Conservation (phyloP, 345 rosid species). For the Salix viminalis region DNA sequence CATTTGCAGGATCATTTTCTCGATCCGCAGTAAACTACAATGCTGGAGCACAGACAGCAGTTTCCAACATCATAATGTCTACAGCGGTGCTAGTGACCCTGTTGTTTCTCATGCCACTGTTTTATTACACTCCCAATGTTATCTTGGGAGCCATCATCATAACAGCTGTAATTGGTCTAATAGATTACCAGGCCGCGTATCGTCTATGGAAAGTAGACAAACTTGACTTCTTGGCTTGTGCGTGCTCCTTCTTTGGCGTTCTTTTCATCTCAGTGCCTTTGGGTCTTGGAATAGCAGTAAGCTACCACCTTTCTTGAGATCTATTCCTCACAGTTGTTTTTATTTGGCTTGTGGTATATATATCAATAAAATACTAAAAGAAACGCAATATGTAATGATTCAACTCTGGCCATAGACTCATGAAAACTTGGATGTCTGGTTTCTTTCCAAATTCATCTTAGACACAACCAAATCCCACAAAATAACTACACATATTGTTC, state of each 20-base stretch:
- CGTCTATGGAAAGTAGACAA: constrained; percentile 87
- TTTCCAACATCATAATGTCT: constrained; percentile 84
- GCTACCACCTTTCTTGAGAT: constrained; percentile 7
- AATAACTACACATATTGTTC: too few relatives aligned
- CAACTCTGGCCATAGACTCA: too few relatives aligned
- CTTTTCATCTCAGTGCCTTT: constrained; percentile 89
- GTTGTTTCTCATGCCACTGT: constrained; percentile 87
- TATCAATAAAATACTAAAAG: too few relatives aligned
- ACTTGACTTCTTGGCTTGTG: constrained; percentile 83
- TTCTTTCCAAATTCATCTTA: too few relatives aligned
- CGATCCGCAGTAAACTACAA: constrained; percentile 88
- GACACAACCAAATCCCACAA: too few relatives aligned
- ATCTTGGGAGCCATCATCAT: constrained; percentile 86
- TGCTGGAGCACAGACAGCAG: constrained; percentile 85
- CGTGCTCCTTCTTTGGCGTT: constrained; percentile 85
- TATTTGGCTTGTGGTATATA: too few relatives aligned
- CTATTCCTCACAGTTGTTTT: too few relatives aligned
- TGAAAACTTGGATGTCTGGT: too few relatives aligned
- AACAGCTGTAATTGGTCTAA: constrained; percentile 87
- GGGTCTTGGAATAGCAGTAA: constrained; percentile 87
- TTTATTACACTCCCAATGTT: constrained; percentile 83
- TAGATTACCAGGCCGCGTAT: constrained; percentile 66
- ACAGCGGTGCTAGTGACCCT: constrained; percentile 81
- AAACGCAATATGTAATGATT: too few relatives aligned
- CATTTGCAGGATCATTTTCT: constrained; percentile 77